Conservation (phyloP, 805 yeast species). For the Phaffomyces opuntiae region DNA sequence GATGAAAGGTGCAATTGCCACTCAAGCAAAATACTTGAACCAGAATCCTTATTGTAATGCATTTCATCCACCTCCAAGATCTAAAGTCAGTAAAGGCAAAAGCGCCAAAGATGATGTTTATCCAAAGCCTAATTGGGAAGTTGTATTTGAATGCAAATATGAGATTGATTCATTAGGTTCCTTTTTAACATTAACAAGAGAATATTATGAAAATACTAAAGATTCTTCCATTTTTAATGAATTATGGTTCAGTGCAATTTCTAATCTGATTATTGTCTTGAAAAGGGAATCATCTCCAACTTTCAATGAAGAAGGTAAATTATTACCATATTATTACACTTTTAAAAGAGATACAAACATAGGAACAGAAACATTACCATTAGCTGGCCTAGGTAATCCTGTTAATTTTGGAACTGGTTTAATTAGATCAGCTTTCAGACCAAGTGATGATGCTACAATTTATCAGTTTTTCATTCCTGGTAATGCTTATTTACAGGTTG, state of each 20-base stretch:
- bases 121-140: slow-evolving; percentile 64
- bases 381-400: slow-evolving; percentile 81
- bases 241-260: slow-evolving; percentile 54
- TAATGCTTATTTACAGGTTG: slow-evolving; percentile 68
- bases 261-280: slow-evolving; percentile 44
- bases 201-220: slow-evolving; percentile 50
- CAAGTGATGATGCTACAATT: slow-evolving; percentile 83
- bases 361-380: slow-evolving; percentile 76
- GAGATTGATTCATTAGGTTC: slow-evolving; percentile 84
- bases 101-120: slow-evolving; percentile 55
- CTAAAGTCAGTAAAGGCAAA: slow-evolving; percentile 36
- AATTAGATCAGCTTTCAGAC: slow-evolving; percentile 78
- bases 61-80: slow-evolving; percentile 69
- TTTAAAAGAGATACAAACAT: slow-evolving; percentile 69
- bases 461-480: slow-evolving; percentile 80
- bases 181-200: slow-evolving; percentile 67
- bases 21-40: slow-evolving; percentile 60
- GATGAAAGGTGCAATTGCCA: slow-evolving; percentile 71
- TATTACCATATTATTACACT: slow-evolving; percentile 45
- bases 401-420: slow-evolving; percentile 64
- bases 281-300: slow-evolving; percentile 57
- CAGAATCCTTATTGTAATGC: slow-evolving; percentile 84
- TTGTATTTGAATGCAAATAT: slow-evolving; percentile 84
- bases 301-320: slow-evolving; percentile 36
- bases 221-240: slow-evolving; percentile 38